These are phyloP conservation scores for Fusarium torulosum DNA, from an alignment of 2,329 filamentous ascomycete genomes.

Conservation along the genomic window DNA sequence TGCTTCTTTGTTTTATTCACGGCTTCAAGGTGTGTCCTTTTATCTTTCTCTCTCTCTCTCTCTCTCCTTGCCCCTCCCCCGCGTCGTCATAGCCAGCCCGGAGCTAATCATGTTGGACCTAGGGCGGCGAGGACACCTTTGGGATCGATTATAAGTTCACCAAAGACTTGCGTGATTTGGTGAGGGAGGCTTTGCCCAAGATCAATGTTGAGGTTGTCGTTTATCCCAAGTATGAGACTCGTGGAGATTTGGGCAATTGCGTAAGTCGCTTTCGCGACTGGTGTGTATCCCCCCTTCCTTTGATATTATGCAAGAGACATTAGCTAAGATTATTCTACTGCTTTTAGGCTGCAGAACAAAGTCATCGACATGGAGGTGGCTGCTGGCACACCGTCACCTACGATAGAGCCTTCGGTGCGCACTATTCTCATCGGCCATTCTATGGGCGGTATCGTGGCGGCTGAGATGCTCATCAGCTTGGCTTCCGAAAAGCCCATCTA, in stretches of 20 bases:
- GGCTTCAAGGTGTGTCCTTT: conserved; percentile 78
- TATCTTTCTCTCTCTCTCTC: no score
- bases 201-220: conserved; percentile 75
- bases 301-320: neutral
- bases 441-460: conserved; percentile 94
- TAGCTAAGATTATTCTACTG: neutral
- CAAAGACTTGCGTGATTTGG: conserved; percentile 74
- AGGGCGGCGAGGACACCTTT: conserved; percentile 85
- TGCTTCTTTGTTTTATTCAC: conserved; percentile 87
- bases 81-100: conserved; percentile 4
- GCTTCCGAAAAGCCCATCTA: conserved; percentile 67
- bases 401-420: conserved; percentile 85
- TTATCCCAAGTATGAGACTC: conserved; percentile 88
- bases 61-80: conserved; percentile 15
- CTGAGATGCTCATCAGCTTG: conserved; percentile 84
- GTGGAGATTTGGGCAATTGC: conserved; percentile 78
- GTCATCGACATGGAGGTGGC: conserved; percentile 95
- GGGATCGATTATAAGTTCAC: conserved; percentile 74
- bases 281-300: conserved; percentile 56
- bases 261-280: conserved; percentile 82
- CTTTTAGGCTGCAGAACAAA: conserved; percentile 81
- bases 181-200: conserved; percentile 75
- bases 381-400: conserved; percentile 83
- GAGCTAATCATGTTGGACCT: conserved; percentile 18
- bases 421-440: conserved; percentile 88